A percentile compares a stretch with the other conserved stretches of the same genome.
Conservation (phyloP, 1,139 yeast species). For the Nakaseomyces glabratus region DNA sequence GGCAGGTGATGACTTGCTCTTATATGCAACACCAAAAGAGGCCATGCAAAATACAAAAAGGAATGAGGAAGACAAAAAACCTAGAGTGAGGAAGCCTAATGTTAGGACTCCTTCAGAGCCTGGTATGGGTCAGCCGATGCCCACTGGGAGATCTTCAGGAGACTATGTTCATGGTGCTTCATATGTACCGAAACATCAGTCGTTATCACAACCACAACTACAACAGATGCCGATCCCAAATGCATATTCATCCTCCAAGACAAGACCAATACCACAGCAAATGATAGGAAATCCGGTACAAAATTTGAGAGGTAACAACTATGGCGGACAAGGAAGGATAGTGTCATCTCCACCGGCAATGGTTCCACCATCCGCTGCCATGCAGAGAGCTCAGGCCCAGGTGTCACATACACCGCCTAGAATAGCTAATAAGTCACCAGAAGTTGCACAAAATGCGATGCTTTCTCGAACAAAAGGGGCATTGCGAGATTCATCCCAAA, state of each 20-base stretch:
- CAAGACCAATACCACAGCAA: background rate
- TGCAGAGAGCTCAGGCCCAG: slow-evolving; percentile 3
- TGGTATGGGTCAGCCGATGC: background rate
- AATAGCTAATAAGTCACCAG: slow-evolving; percentile 4
- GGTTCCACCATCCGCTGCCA: slow-evolving; percentile 5
- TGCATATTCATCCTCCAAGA: too few species aligned
- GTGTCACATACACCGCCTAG: slow-evolving; percentile 5
- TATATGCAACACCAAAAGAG: slow-evolving; percentile 32
- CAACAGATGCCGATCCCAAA: slow-evolving; percentile 2
- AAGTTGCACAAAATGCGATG: slow-evolving; percentile 4
- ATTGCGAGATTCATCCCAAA: slow-evolving; percentile 3
- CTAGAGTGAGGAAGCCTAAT: background rate
- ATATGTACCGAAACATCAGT: too few species aligned
- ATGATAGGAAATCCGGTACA: background rate
- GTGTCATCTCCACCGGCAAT: slow-evolving; percentile 4
- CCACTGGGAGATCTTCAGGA: background rate
- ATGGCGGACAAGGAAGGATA: background rate
- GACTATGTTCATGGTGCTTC: background rate
- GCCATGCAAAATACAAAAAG: slow-evolving; percentile 28
- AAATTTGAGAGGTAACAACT: slow-evolving; percentile 1
- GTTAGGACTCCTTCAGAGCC: slow-evolving; percentile 11
- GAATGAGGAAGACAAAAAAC: slow-evolving; percentile 20
- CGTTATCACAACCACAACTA: slow-evolving; percentile 1
- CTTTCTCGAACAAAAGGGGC: background rate
- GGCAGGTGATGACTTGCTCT: slow-evolving; percentile 30